Percentiles rank a stretch among this genome's conserved stretches.
Evolutionary conservation across 176 grass and related monocot species (phyloP).

Genomic region (Luzula sylvatica): DNA sequence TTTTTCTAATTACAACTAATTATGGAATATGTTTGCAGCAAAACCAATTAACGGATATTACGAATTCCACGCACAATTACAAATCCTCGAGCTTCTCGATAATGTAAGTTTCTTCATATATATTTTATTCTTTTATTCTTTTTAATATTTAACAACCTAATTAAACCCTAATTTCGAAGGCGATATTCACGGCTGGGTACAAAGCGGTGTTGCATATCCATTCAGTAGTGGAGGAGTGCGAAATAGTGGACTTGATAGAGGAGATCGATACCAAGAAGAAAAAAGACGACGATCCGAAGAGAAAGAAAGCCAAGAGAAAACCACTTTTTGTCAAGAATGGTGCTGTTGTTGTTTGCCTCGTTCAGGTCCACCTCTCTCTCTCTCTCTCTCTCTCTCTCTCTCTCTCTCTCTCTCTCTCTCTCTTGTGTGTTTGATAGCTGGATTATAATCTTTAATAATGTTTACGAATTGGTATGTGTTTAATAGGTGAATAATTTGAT

Average conservation of each 20-base stretch:
- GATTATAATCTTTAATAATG: slow-evolving; percentile 12
- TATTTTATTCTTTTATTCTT: not conserved
- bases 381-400: not conserved
- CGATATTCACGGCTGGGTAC: slow-evolving; percentile 95
- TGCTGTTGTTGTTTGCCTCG: slow-evolving; percentile 72
- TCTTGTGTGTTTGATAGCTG: too few relatives aligned
- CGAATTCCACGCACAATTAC: slow-evolving; percentile 91
- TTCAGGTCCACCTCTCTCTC: slow-evolving; percentile 45
- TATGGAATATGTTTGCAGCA: slow-evolving; percentile 38
- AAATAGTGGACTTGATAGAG: slow-evolving; percentile 94
- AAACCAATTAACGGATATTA: slow-evolving; percentile 42
- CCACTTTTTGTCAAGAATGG: slow-evolving; percentile 98
- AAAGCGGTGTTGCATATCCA: slow-evolving; percentile 95
- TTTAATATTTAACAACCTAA: not conserved
- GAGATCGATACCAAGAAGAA: slow-evolving; percentile 83
- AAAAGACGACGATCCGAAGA: slow-evolving; percentile 67
- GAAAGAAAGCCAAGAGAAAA: slow-evolving; percentile 70
- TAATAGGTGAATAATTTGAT: slow-evolving; percentile 74
- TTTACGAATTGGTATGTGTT: slow-evolving; percentile 9
- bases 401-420: slow-evolving; percentile 1
- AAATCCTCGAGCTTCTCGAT: slow-evolving; percentile 93
- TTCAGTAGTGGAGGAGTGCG: slow-evolving; percentile 89
- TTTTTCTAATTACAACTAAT: not conserved
- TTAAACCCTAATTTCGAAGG: slow-evolving; percentile 31
- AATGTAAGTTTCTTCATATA: slow-evolving; percentile 56